Evolutionary conservation across 2,329 filamentous ascomycete species (phyloP), one percentile per base, ranked within the genome.

Genomic region (Macrophomina tecta): DNA sequence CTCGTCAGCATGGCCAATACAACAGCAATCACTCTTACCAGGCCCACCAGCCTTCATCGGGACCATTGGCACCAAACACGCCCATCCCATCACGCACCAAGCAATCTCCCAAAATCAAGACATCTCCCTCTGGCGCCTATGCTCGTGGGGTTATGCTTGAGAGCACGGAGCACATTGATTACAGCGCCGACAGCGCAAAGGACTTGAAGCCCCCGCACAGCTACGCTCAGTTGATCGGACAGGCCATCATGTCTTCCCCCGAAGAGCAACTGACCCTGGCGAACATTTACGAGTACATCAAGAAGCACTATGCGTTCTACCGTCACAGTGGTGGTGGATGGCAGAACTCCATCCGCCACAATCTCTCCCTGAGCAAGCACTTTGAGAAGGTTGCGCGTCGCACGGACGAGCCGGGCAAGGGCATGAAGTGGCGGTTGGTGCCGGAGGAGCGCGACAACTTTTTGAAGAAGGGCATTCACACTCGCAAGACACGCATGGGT

Each of bases 391-490:
- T 97, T 8, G 91, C 95, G 3, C 90, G 95, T 55, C 90, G 92
- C 16, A 97, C 93, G 0, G 93, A 98, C 72, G 95, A 99, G 77
- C 95, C 95, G 28, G 95, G 95, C 12, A 99, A 99, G 78, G 95
- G 95, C 34, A 98, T 97, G 93, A 98, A 98, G 77, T 99, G 95
- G 95, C 92, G 94, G 79, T 94, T 99, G 74, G 89, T 92, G 4
- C 86, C 91, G 1, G 92, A 96, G 69, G 87, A 90, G 70, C 89
- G 91, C 58, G 92, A 97, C 18, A 94, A 97, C 64, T 97, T 97
- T 83, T 86, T 93, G 68, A 91, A 91, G 76, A 92, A 91, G 72
- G 81, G 82, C 60, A 79, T 84, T 71, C 79, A 77, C n/a, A 75
- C 74, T 53, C 46, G 78, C 62, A 76, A 77, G 34, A 80, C 80